Evolutionary conservation across 768 basidiomycete genomes (phyloP).

Genomic region (Boletus reticulatus): DNA sequence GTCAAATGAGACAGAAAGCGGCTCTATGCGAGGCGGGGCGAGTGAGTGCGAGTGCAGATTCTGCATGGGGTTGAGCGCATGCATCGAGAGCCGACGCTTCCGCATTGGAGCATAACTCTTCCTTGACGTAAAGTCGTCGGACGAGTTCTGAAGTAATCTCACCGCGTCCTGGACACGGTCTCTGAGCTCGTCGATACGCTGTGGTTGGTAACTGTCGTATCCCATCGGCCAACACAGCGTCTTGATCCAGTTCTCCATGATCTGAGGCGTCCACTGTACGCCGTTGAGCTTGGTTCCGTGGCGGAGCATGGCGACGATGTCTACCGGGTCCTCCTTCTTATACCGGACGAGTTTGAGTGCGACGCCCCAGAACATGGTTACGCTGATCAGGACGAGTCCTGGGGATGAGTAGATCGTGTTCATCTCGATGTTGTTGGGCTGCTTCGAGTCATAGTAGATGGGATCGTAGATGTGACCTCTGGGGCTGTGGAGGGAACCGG

Average conservation of each 20-base stretch:
- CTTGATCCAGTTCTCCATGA: constrained; percentile 57
- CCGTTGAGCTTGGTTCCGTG: constrained; percentile 53
- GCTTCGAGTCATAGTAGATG: constrained; percentile 52
- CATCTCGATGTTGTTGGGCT: constrained; percentile 46
- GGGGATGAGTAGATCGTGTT: constrained; percentile 58
- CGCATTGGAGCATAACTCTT: constrained; percentile 1
- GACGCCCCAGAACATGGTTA: constrained; percentile 70
- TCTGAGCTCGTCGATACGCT: constrained; percentile 44
- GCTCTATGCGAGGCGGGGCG: not conserved
- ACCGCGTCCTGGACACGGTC: constrained; percentile 57
- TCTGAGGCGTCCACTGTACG: constrained; percentile 51
- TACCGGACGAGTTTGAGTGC: constrained; percentile 73
- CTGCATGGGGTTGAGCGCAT: not conserved
- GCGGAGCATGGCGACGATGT: constrained; percentile 67
- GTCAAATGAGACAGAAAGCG: constrained; percentile 1
- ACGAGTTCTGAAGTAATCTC: constrained; percentile 15
- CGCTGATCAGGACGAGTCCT: constrained; percentile 57
- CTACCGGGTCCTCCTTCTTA: constrained; percentile 56
- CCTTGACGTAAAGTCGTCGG: constrained; percentile 12
- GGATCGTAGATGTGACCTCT: constrained; percentile 49
- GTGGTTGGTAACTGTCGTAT: constrained; percentile 47
- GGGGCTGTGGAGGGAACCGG: constrained; percentile 10
- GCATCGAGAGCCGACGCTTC: constrained; percentile 11
- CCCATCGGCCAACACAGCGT: constrained; percentile 64
- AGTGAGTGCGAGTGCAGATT: not conserved